phyloP scores from a whole-genome alignment of 2,329 filamentous ascomycete species.

The Arachnopeziza araneosa region DNA sequence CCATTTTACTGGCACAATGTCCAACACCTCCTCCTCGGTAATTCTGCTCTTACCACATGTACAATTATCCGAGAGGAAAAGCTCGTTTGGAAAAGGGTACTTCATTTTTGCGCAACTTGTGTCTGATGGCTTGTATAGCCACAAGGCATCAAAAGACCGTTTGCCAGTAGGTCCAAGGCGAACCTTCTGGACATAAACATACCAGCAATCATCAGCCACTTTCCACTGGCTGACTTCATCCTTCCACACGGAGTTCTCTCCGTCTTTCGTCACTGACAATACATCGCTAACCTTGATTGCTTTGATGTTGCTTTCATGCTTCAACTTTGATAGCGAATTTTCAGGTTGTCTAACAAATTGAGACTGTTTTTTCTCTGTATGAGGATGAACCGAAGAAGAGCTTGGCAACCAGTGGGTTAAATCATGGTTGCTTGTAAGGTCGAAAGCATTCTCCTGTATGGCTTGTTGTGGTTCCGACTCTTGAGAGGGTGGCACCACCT shows the following conservation, averaged over 20 bases:
- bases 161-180: constrained; percentile 32
- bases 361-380: not conserved
- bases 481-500: constrained; percentile 29
- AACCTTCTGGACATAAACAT: constrained; percentile 61
- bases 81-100: constrained; percentile 66
- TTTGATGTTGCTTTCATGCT: constrained; percentile 36
- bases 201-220: constrained; percentile 53
- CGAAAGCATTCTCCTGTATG: not conserved
- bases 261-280: constrained; percentile 40
- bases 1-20: constrained; percentile 53
- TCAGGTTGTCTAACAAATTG: not conserved
- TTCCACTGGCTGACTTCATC: constrained; percentile 39
- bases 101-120: constrained; percentile 62
- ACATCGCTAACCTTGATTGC: constrained; percentile 46
- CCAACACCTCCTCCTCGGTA: constrained; percentile 48
- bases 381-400: not conserved
- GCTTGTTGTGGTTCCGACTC: constrained; percentile 27
- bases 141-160: constrained; percentile 57
- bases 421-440: constrained; percentile 4
- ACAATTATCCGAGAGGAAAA: constrained; percentile 74
- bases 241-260: constrained; percentile 50
- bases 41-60: constrained; percentile 53
- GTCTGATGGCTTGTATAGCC: constrained; percentile 67
- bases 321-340: not conserved
- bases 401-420: not conserved